phyloP scores from a whole-genome alignment of 2,329 filamentous ascomycete species.

The Achaetomium macrosporum region DNA sequence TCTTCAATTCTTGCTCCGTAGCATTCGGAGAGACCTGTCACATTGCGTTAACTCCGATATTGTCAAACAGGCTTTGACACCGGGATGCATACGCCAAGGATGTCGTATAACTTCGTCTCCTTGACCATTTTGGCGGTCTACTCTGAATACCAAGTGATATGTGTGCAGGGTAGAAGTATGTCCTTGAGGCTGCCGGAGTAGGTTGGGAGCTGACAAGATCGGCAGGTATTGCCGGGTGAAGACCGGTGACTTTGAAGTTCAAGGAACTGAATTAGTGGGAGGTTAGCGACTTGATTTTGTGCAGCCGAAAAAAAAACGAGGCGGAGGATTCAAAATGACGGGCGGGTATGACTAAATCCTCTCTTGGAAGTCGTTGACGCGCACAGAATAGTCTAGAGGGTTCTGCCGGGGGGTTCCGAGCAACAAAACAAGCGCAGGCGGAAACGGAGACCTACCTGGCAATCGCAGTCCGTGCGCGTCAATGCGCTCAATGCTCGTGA shows the following conservation, averaged over 20 bases:
- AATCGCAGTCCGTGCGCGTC: background rate
- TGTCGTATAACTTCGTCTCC: slow-evolving; percentile 58
- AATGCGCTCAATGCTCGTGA: background rate
- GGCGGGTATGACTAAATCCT: too few species aligned
- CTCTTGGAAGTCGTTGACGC: background rate
- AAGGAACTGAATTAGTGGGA: background rate
- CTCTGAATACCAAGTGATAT: background rate
- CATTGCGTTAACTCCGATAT: slow-evolving; percentile 8
- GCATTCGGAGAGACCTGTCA: slow-evolving; percentile 68
- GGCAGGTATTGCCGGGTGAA: background rate
- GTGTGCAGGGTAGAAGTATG: background rate
- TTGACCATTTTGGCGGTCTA: slow-evolving; percentile 30
- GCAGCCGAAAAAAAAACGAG: background rate
- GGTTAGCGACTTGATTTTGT: background rate
- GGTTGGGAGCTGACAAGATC: slow-evolving; percentile 7
- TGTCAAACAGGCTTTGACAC: background rate
- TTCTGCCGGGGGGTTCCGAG: slow-evolving; percentile 7
- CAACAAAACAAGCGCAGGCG: background rate
- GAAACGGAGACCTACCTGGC: slow-evolving; percentile 1
- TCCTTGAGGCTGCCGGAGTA: slow-evolving; percentile 1
- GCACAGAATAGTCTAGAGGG: slow-evolving; percentile 8
- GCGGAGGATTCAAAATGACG: background rate
- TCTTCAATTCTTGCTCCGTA: slow-evolving; percentile 82
- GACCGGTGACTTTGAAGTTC: background rate
- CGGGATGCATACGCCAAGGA: slow-evolving; percentile 58